A percentile compares a stretch with the other conserved stretches of the same genome.
Conservation (phyloP, 257 asterid species). For the Marsdenia floribunda region DNA sequence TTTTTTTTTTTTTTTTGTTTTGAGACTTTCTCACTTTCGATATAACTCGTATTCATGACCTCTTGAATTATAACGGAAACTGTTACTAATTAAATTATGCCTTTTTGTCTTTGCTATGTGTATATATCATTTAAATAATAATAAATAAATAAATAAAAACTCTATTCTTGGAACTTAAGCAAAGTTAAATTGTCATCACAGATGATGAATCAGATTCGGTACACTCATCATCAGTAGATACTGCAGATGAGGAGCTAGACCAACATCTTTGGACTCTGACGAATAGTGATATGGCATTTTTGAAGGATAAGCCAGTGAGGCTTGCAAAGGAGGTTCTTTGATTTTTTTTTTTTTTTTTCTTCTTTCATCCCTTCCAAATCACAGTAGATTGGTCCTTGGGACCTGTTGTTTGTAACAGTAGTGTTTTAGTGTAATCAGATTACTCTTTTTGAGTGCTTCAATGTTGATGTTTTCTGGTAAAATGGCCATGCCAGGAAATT, state of each 20-base stretch:
- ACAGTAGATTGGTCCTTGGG: constrained; percentile 2
- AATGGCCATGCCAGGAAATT: background rate
- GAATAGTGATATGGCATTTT: constrained; percentile 61
- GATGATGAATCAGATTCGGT: constrained; percentile 49
- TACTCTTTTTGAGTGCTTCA: background rate
- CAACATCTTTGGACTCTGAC: constrained; percentile 62
- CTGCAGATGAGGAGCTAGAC: constrained; percentile 54
- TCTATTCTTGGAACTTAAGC: background rate
- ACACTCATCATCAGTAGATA: constrained; percentile 44
- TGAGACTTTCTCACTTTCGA: too few relatives aligned
- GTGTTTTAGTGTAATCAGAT: background rate
- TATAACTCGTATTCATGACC: too few relatives aligned
- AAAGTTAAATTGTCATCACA: constrained; percentile 18
- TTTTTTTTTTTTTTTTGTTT: background rate
- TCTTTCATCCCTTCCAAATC: background rate
- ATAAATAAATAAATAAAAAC: too few relatives aligned
- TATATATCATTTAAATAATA: too few relatives aligned
- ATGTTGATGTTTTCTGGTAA: background rate
- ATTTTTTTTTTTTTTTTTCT: constrained; percentile 10
- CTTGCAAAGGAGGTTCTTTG: constrained; percentile 62
- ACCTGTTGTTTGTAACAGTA: constrained; percentile 25
- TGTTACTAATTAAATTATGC: too few relatives aligned
- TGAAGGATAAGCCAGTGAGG: constrained; percentile 75
- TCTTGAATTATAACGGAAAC: too few relatives aligned
- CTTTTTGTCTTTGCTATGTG: too few relatives aligned